Evolutionary conservation across 805 yeast species (phyloP), one percentile per base, ranked within the genome.

Genomic region (Cyberlindnera samutprakarnensis): DNA sequence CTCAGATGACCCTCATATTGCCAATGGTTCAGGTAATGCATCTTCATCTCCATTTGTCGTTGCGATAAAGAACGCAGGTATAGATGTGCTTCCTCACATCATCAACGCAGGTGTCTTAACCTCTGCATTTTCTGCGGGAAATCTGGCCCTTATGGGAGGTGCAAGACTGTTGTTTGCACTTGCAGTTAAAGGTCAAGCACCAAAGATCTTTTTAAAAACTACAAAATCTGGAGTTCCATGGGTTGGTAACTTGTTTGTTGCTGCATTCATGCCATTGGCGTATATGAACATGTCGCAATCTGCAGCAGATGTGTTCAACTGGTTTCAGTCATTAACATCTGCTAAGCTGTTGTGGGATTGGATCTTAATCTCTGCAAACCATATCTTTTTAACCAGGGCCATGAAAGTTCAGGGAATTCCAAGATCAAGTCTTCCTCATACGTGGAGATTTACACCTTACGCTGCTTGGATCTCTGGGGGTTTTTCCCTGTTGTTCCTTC

Each of bases 61-160:
- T 38, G 66, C 64, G 8, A 57, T 62, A 39, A 68, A 71, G 51
- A 68, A 65, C 42, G 80, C 79, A 4, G 42, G 48, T 30, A 59
- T 62, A 24, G 49, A 44, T 25, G 66, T 49, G 1, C 46, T 63
- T 16, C 64, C 62, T 9, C 54, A 51, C 37, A 47, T 59, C 18
- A 53, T 63, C 32, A 63, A 63, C 41, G 67, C 59, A 10, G 56
- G 57, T 23, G 61, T 62, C 22, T 43, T 61, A 30, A 55, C 64
- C 1, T 60, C 66, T 10, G 68, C 67, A 1, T 56, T 61, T 27
- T 55, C 62, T 11, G 63, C 64, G 21, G 62, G 55, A 17, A 61
- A 61, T 41, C 44, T 50, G 22, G 38, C 48, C 11, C 29, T 57
- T 12, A 43, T 56, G 22, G 48, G 47, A 27, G 51, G 55, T 10